phyloP scores from a whole-genome alignment of 2,329 filamentous ascomycete genomes.

The Pseudocercospora macadamiae region DNA sequence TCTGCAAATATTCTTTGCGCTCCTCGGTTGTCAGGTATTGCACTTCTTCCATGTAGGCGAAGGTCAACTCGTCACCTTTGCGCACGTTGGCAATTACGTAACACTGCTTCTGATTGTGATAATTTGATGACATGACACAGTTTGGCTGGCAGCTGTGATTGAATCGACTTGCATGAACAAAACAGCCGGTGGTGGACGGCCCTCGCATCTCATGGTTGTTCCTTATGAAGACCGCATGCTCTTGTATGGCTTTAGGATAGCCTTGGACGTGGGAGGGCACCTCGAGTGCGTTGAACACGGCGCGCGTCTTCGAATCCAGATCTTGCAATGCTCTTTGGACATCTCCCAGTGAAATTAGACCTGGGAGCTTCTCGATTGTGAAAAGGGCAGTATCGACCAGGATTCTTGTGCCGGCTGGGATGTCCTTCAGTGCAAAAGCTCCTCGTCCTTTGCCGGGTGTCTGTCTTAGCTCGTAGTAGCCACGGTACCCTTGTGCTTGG shows the following conservation, averaged over 20 bases:
- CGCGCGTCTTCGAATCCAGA: background rate
- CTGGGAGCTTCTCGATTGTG: background rate
- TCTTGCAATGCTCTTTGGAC: background rate
- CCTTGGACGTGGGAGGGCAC: background rate
- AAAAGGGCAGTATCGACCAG: constrained; percentile 8
- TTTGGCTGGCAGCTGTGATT: constrained; percentile 6
- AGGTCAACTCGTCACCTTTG: constrained; percentile 2
- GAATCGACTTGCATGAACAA: background rate
- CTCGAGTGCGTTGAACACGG: background rate
- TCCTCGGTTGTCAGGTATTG: constrained; percentile 4
- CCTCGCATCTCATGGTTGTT: background rate
- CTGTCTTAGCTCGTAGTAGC: background rate
- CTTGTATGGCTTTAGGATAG: background rate
- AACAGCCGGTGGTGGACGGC: background rate
- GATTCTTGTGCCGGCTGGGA: constrained; percentile 12
- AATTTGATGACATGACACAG: constrained; percentile 1
- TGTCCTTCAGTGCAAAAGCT: background rate
- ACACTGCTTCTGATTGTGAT: background rate
- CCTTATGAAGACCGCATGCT: background rate
- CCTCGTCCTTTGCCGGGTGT: too few species aligned
- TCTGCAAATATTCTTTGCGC: background rate
- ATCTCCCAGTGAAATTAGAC: background rate
- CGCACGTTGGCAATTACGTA: background rate
- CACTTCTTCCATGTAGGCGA: background rate
- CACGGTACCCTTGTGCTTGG: background rate